Base-by-base conservation (phyloP, 169 alveolate genomes). In the Hammondia hammondi region DNA sequence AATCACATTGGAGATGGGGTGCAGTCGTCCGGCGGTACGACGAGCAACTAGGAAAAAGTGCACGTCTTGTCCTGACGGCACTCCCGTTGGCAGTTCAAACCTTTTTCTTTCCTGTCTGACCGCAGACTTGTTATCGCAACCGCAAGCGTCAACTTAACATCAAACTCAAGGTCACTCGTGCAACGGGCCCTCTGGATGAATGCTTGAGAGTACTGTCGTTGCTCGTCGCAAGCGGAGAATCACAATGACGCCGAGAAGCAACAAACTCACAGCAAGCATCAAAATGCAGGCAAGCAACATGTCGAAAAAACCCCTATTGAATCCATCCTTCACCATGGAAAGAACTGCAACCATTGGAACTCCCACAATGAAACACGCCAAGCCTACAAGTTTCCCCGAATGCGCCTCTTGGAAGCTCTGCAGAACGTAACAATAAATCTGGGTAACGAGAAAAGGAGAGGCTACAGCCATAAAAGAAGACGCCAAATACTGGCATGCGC, bases 401-500 rank as follows among this genome's bases (percentile, higher is more conserved):
- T 85, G 52, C 35, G 35, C 77, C 24, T 29, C 73, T 9, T 29
- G 29, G 91, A 85, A 85, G 29, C 39, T 85, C 29, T 24, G 73
- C 21, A 67, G 17, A n/a, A 67, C 77, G 45, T 48, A 85, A n/a
- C 77, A 45, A 46, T 85, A 85, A 9, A 85, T 27, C 91, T 85
- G 91, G 77, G 73, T 85, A 39, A 85, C 48, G 12, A 46, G n/a
- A 14, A 85, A 85, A 0, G 91, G 48, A n/a, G n/a, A 3, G 56
- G 52, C 73, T 29, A 85, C 48, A 17, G 73, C 43, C 45, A 46
- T 45, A 35, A 48, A 7, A 35, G 52, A 6, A 19, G 91, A 52
- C 17, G 91, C 91, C 4, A 52, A 6, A 39, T 85, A 52, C 52
- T 85, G 91, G 39, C 52, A 67, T 27, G 24, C 77, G 19, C 32